Conservation (phyloP, 495 filamentous ascomycete genomes). For the Neurospora sp. region DNA sequence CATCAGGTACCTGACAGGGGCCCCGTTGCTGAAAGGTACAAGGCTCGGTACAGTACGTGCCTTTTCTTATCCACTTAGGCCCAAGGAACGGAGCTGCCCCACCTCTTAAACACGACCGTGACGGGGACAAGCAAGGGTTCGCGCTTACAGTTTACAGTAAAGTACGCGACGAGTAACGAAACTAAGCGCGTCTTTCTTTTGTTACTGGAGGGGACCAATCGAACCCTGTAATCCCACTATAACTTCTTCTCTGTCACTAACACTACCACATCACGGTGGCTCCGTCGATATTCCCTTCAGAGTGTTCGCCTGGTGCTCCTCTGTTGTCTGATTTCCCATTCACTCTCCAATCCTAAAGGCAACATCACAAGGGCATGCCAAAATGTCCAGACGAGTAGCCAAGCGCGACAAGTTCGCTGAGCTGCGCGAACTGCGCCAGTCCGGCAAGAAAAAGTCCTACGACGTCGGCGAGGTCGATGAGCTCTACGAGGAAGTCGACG, state of each 20-base stretch:
- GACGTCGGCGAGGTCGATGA: conserved; percentile 74
- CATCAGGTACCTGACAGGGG: not conserved
- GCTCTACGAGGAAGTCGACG: conserved; percentile 93
- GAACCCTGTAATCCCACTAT: not conserved
- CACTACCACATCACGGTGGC: not conserved
- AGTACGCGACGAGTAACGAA: not conserved
- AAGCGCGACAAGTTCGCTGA: conserved; percentile 56
- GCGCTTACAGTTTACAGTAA: not conserved
- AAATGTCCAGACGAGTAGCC: conserved; percentile 35
- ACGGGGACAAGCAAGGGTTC: not conserved
- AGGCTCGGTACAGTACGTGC: not conserved
- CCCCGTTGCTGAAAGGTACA: not conserved
- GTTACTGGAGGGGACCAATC: not conserved
- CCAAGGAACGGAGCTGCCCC: not conserved
- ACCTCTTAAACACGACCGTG: not conserved
- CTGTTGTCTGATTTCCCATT: not conserved
- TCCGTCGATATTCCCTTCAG: not conserved
- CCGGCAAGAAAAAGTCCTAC: conserved; percentile 90
- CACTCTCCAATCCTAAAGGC: not conserved
- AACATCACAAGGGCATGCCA: not conserved
- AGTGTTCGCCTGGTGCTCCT: not conserved
- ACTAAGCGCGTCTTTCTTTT: not conserved
- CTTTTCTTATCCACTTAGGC: not conserved
- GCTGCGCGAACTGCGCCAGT: conserved; percentile 70
- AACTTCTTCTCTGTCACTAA: not conserved